Evolutionary conservation across 768 basidiomycete species (phyloP).

Genomic region (Pulveroboletus sp.): DNA sequence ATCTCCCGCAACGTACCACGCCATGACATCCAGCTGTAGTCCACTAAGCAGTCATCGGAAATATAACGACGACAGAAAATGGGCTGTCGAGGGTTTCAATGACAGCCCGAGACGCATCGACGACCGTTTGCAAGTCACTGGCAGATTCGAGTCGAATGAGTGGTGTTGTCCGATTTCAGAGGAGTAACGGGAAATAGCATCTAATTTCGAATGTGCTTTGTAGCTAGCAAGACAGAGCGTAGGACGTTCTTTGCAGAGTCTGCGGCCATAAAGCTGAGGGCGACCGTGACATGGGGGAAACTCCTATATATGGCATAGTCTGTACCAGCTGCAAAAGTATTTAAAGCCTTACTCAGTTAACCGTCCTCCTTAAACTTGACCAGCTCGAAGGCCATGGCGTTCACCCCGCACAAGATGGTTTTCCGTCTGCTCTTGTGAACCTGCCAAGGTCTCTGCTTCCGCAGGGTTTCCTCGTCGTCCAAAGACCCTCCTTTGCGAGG

Average conservation of each 20-base stretch:
- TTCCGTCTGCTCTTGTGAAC: conserved; percentile 49
- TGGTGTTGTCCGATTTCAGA: conserved; percentile 1
- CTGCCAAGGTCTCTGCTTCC: conserved; percentile 78
- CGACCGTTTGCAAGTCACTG: conserved; percentile 6
- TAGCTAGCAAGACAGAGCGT: background rate
- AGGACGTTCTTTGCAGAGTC: conserved; percentile 4
- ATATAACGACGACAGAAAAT: background rate
- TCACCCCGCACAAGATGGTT: conserved; percentile 50
- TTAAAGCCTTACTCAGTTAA: too few relatives aligned
- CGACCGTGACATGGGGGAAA: too few relatives aligned
- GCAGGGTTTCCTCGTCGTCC: conserved; percentile 45
- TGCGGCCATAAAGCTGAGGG: too few relatives aligned
- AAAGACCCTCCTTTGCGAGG: conserved; percentile 39
- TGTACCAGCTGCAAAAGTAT: too few relatives aligned
- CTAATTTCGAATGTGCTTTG: background rate
- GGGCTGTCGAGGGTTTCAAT: conserved; percentile 1
- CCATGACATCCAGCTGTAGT: conserved; percentile 7
- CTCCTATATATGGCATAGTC: too few relatives aligned
- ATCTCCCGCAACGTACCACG: conserved; percentile 2
- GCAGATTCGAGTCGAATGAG: conserved; percentile 2
- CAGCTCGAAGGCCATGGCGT: conserved; percentile 63
- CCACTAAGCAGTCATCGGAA: background rate
- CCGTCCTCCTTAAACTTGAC: background rate
- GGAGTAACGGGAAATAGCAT: background rate
- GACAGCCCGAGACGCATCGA: conserved; percentile 3